phyloP scores from a whole-genome alignment of 1,284 basidiomycete species.

The Mycocalia duriaeana region DNA sequence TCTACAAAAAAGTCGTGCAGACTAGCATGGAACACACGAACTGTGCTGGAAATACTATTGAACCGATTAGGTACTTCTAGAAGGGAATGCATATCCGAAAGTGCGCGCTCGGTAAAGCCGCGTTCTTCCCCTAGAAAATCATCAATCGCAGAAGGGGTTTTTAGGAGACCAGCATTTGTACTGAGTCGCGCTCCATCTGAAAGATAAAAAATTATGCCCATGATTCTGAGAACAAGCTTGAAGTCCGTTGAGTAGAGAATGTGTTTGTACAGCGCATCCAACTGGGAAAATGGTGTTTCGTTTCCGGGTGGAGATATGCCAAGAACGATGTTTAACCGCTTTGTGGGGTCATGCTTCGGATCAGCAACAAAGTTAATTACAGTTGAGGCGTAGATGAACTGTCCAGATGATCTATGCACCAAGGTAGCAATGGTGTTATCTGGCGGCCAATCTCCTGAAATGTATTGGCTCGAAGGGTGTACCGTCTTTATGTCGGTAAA shows the following conservation, averaged over 20 bases:
- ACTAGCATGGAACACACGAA: not conserved
- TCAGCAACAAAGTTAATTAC: not conserved
- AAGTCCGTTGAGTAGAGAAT: not conserved
- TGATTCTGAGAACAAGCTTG: not conserved
- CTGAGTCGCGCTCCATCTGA: not conserved
- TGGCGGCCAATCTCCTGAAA: not conserved
- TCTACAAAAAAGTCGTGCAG: not conserved
- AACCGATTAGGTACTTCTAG: not conserved
- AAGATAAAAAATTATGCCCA: not conserved
- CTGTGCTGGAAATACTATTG: not conserved
- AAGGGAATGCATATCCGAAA: not conserved
- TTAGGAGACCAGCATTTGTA: not conserved
- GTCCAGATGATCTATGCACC: conserved; percentile 1
- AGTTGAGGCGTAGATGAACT: conserved; percentile 2
- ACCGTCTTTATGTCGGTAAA: not conserved
- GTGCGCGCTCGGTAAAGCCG: not conserved
- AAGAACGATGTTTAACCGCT: not conserved
- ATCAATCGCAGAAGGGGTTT: not conserved
- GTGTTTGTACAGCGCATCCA: not conserved
- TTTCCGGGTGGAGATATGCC: not conserved
- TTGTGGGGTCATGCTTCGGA: not conserved
- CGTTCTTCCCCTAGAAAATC: not conserved
- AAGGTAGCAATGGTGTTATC: not conserved
- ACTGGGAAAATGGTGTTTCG: not conserved
- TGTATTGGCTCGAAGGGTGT: not conserved